Evolutionary conservation across 768 basidiomycete species (phyloP), one percentile per base, ranked within the genome.

Genomic region (Panellus pusillus): DNA sequence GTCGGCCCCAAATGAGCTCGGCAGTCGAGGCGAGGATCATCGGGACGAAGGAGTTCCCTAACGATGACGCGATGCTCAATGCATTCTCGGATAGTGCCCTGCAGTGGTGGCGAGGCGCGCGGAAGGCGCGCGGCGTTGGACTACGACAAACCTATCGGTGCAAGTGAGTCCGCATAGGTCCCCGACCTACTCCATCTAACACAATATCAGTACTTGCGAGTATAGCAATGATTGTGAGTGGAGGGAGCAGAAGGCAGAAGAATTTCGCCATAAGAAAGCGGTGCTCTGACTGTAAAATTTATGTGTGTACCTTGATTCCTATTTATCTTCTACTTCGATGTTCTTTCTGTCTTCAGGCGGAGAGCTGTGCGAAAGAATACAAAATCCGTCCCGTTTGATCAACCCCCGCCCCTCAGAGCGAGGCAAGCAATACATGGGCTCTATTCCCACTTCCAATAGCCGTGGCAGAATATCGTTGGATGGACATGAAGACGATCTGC

Each of bases 201-300:
- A 24, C 6, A 27, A 39, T 24, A 43, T 4, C 47, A 87, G 87
- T 42, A 74, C 78, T 13, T 93, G 91, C 63, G 90, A 92, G 69
- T 93, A 91, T 64, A 70, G 71, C 29, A 70, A 77, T 3, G 84
- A 81, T 12, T 94, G 92, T 63, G 92, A 94, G 71, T 94, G 91
- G 91, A 75, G 90, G 57, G 83, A 82, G 19, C 60, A 68, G 52
- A 82, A 82, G 61, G 80, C 75, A 15, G 46, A 56, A 19, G 81
- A 82, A 40, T 28, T 15, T 6, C 20, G 6, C 42, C 6, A 44
- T 9, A 17, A 18, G 39, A 20, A 20, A 12, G 20, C 42, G 42
- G 20, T 28, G 24, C 24, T 24, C 24, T 24, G 24, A 24, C 24
- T 24, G 42, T 44, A 28, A 35, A 35, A 35, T 11, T 8, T 14